These are phyloP conservation scores for Dendrocalamus sinicus DNA, from an alignment of 176 grass and related monocot genomes.

Conservation along the genomic window DNA sequence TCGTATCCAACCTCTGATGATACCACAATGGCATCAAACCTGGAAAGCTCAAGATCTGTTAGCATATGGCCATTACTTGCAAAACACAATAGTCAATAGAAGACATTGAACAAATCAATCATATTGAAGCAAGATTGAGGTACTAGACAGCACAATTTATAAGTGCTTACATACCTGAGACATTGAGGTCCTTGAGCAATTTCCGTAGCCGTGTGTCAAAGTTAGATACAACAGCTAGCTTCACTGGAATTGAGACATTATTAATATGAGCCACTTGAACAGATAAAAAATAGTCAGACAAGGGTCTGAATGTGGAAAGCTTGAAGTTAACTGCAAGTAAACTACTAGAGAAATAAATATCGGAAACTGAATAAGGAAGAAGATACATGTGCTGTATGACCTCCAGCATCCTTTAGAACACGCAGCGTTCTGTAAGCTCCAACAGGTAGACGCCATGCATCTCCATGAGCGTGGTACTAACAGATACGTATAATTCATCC, in stretches of 20 bases:
- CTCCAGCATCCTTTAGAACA: conserved; percentile 78
- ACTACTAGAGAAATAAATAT: conserved; percentile 3
- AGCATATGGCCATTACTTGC: conserved; percentile 19
- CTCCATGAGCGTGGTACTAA: conserved; percentile 74
- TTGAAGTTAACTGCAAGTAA: not conserved
- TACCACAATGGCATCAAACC: conserved; percentile 95
- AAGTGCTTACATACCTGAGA: conserved; percentile 71
- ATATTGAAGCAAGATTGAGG: not conserved
- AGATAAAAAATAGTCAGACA: not conserved
- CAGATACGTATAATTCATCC: conserved; percentile 23
- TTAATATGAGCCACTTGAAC: conserved; percentile 9
- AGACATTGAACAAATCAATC: not conserved
- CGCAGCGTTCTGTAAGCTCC: conserved; percentile 63
- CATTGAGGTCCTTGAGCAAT: conserved; percentile 73
- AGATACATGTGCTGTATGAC: conserved; percentile 54
- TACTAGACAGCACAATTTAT: not conserved
- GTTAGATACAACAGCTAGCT: conserved; percentile 90
- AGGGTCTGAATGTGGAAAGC: not conserved
- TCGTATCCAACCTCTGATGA: conserved; percentile 92
- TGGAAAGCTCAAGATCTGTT: conserved; percentile 58
- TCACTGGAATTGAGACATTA: conserved; percentile 70
- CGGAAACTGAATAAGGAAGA: conserved; percentile 29
- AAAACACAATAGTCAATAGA: not conserved
- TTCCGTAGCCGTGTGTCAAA: conserved; percentile 82
- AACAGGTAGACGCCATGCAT: conserved; percentile 72